Percentiles rank a stretch among this genome's conserved stretches.
phyloP scores from a whole-genome alignment of 805 yeast species.

The Cyberlindnera japonica region DNA sequence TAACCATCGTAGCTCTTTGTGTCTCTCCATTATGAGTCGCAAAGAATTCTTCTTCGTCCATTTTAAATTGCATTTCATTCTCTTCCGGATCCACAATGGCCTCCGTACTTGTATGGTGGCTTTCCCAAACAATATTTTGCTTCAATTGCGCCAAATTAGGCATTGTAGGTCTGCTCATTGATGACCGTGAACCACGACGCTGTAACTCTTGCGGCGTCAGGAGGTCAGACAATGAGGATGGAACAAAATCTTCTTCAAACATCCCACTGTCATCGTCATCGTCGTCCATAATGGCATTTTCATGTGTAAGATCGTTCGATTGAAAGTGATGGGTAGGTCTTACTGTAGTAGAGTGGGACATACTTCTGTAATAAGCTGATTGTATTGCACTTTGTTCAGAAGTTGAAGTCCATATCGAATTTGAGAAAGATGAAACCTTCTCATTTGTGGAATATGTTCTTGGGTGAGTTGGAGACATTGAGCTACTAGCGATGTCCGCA shows the following conservation, averaged over 20 bases:
- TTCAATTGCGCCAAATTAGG: not conserved
- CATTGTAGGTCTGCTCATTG: constrained; percentile 19
- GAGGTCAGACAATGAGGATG: constrained; percentile 74
- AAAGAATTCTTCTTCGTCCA: constrained; percentile 28
- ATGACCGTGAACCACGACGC: constrained; percentile 61
- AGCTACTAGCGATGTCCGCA: not conserved
- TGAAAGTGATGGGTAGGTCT: constrained; percentile 8
- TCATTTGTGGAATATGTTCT: constrained; percentile 16
- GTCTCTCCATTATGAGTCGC: not conserved
- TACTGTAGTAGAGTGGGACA: constrained; percentile 20
- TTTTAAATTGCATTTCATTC: constrained; percentile 35
- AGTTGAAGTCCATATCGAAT: constrained; percentile 20
- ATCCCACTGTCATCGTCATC: constrained; percentile 21
- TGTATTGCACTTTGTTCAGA: constrained; percentile 2
- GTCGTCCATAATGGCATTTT: constrained; percentile 35
- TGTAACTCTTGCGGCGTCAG: constrained; percentile 52
- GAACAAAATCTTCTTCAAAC: constrained; percentile 73
- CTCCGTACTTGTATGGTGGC: constrained; percentile 5
- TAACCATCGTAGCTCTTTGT: no score
- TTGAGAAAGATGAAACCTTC: constrained; percentile 10
- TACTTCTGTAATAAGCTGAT: constrained; percentile 14
- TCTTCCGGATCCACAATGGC: constrained; percentile 19
- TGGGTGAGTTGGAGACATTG: constrained; percentile 12
- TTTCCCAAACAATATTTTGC: constrained; percentile 3
- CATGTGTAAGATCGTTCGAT: constrained; percentile 5